Conservation (phyloP, 495 filamentous ascomycete species). For the Stereocaulon alpinum region DNA sequence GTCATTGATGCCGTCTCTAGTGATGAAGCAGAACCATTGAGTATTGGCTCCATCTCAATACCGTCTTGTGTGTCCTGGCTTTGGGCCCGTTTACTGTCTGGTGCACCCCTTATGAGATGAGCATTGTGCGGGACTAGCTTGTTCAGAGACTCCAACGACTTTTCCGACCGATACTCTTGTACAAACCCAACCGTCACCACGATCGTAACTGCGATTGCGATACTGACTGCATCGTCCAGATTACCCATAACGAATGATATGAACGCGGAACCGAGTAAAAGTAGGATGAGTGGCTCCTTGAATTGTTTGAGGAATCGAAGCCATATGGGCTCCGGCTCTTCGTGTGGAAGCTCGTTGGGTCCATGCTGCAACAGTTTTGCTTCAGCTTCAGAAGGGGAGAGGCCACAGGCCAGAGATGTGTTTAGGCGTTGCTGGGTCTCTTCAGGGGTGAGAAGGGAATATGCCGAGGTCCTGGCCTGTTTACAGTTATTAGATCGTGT, state of each 20-base stretch:
- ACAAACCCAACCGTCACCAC: constrained; percentile 94
- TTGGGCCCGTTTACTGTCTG: constrained; percentile 22
- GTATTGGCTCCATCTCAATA: constrained; percentile 25
- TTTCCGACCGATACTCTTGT: constrained; percentile 95
- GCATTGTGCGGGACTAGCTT: constrained; percentile 90
- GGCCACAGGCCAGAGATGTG: constrained; percentile 73
- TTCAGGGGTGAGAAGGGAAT: constrained; percentile 54
- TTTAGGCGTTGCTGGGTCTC: constrained; percentile 70
- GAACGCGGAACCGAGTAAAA: constrained; percentile 83
- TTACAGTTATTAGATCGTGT: neutral
- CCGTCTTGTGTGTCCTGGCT: constrained; percentile 23
- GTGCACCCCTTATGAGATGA: constrained; percentile 64
- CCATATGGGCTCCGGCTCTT: constrained; percentile 89
- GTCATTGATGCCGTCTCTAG: constrained; percentile 67
- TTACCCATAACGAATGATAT: constrained; percentile 91
- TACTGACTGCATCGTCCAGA: constrained; percentile 90
- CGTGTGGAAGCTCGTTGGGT: constrained; percentile 87
- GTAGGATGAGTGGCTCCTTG: constrained; percentile 76
- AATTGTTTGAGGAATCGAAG: constrained; percentile 94
- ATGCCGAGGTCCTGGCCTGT: constrained; percentile 50
- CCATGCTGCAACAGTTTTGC: constrained; percentile 70
- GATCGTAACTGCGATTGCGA: constrained; percentile 88
- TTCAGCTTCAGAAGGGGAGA: constrained; percentile 70
- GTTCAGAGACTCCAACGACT: constrained; percentile 89
- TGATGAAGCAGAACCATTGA: constrained; percentile 30